Conservation (phyloP, 208 protist species). For the Blechomonas ayalai region DNA sequence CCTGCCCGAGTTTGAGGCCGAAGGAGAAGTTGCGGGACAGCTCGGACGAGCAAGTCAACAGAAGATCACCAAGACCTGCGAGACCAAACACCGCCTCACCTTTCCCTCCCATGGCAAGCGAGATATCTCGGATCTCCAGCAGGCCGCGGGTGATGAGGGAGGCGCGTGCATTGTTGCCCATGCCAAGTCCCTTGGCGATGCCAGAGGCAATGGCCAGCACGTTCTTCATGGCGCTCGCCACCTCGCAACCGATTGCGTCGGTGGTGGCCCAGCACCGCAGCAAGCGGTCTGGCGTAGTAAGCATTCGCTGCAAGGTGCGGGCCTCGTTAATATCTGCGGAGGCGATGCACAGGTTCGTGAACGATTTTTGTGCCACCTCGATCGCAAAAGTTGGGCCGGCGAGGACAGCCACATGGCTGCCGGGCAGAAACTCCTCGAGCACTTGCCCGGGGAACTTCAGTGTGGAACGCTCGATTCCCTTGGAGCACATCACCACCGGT, state of each 20-base stretch:
- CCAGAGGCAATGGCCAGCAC: conserved; percentile 86
- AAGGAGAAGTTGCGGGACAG: conserved; percentile 87
- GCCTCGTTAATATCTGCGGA: conserved; percentile 44
- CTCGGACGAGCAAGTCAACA: conserved; percentile 86
- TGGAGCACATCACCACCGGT: conserved; percentile 67
- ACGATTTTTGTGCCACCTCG: conserved; percentile 71
- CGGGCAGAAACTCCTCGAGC: conserved; percentile 51
- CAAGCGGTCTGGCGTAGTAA: conserved; percentile 52
- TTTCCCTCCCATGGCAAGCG: conserved; percentile 62
- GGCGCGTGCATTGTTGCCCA: conserved; percentile 68
- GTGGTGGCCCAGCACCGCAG: conserved; percentile 82
- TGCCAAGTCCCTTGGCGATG: conserved; percentile 52
- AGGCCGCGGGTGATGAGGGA: conserved; percentile 76
- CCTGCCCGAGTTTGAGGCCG: conserved; percentile 66
- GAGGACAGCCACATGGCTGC: conserved; percentile 51
- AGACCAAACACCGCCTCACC: conserved; percentile 81
- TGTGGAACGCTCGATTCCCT: conserved; percentile 80
- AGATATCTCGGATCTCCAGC: conserved; percentile 82
- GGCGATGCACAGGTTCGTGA: conserved; percentile 76
- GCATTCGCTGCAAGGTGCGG: conserved; percentile 59
- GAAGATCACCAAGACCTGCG: conserved; percentile 80
- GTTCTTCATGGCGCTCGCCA: conserved; percentile 89
- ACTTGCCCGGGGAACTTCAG: conserved; percentile 79
- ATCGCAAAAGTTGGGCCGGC: conserved; percentile 87
- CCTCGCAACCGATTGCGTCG: conserved; percentile 83